Conservation (phyloP, 257 asterid species). For the Nicotiana otophora region DNA sequence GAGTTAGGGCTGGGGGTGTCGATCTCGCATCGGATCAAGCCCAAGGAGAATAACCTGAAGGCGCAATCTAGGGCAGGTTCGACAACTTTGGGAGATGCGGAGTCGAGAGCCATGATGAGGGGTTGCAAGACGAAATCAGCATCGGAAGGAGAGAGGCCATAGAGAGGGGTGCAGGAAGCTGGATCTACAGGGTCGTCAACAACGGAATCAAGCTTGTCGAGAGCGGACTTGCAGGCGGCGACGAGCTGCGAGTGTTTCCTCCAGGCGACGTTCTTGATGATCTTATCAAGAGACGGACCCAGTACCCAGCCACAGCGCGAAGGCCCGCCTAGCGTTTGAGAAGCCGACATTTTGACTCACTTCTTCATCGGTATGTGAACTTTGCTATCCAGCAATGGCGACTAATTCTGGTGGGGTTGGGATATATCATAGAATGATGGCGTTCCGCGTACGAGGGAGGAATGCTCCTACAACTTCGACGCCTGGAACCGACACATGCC, state of each 20-base stretch:
- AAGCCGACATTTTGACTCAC: slow-evolving; percentile 9
- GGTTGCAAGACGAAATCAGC: slow-evolving; percentile 71
- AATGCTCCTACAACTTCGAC: not conserved
- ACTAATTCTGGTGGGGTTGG: not conserved
- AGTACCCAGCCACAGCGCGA: slow-evolving; percentile 93
- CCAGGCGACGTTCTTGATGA: slow-evolving; percentile 95
- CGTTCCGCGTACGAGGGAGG: not conserved
- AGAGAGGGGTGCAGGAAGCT: slow-evolving; percentile 73
- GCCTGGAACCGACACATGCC: not conserved
- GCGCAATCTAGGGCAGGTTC: slow-evolving; percentile 94
- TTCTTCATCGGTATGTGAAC: slow-evolving; percentile 2
- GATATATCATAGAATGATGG: not conserved
- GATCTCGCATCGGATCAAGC: slow-evolving; percentile 72
- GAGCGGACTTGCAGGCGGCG: slow-evolving; percentile 77
- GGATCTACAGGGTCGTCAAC: slow-evolving; percentile 63
- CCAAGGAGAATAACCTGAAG: slow-evolving; percentile 66
- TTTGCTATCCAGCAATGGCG: not conserved
- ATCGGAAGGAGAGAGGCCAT: slow-evolving; percentile 64
- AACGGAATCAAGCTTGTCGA: slow-evolving; percentile 80
- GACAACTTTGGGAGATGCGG: slow-evolving; percentile 80
- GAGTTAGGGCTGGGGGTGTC: slow-evolving; percentile 5
- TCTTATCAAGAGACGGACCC: slow-evolving; percentile 94
- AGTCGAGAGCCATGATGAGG: slow-evolving; percentile 63
- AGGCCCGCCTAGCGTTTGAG: slow-evolving; percentile 86
- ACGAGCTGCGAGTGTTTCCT: slow-evolving; percentile 92